Percentiles rank a stretch among this genome's conserved stretches.
phyloP scores from a whole-genome alignment of 805 yeast species.

The Candida ficus region DNA sequence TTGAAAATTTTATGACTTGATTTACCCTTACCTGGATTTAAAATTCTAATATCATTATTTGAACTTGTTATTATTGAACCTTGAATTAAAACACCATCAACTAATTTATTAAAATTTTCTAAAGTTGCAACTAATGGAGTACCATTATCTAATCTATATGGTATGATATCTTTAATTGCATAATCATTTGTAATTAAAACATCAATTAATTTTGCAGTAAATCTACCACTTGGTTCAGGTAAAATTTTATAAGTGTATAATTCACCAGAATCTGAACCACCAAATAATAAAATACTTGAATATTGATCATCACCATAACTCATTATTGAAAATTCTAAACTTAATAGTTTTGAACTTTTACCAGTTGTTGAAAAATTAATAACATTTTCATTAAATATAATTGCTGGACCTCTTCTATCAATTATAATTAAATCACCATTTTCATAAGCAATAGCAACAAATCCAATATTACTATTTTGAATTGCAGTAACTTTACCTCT shows the following conservation, averaged over 20 bases:
- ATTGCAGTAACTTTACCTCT: slow-evolving; percentile 53
- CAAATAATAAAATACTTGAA: slow-evolving; percentile 65
- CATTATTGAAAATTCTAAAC: slow-evolving; percentile 70
- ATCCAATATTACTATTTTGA: slow-evolving; percentile 71
- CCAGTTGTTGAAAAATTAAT: slow-evolving; percentile 21
- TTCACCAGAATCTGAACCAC: slow-evolving; percentile 78
- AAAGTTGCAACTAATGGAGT: slow-evolving; percentile 59
- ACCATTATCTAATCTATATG: slow-evolving; percentile 57
- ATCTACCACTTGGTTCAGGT: slow-evolving; percentile 61
- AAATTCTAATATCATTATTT: slow-evolving; percentile 53
- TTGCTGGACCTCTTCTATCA: slow-evolving; percentile 77
- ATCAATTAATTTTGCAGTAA: slow-evolving; percentile 48
- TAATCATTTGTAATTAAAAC: slow-evolving; percentile 44
- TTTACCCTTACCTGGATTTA: slow-evolving; percentile 57
- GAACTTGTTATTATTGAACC: slow-evolving; percentile 60
- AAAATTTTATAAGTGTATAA: slow-evolving; percentile 57
- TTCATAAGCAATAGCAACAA: slow-evolving; percentile 73
- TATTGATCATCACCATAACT: slow-evolving; percentile 60
- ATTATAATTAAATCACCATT: slow-evolving; percentile 71
- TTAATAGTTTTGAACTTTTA: slow-evolving; percentile 38
- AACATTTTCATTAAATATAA: slow-evolving; percentile 42
- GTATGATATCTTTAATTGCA: slow-evolving; percentile 49
- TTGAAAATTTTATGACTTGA: slow-evolving; percentile 59
- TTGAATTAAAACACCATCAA: slow-evolving; percentile 55
- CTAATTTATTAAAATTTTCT: slow-evolving; percentile 49